Percentiles rank a stretch among this genome's conserved stretches.
Evolutionary conservation across 164 flowering plant genomes (phyloP).

Genomic region (Buxus sempervirens): DNA sequence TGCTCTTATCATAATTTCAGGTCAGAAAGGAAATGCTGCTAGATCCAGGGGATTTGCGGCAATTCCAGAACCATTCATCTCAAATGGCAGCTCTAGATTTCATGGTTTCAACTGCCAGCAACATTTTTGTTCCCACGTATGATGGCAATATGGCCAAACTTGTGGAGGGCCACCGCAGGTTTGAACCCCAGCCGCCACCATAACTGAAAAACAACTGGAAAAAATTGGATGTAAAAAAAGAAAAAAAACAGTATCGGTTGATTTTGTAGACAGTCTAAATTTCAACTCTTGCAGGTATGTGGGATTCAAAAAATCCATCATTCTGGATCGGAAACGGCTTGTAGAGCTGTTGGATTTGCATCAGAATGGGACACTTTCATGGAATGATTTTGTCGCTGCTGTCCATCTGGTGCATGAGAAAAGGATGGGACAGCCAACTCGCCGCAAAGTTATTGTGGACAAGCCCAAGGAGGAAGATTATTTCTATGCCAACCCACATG

Average conservation of each 20-base stretch:
- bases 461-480: conserved; percentile 98
- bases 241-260: neutral
- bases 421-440: conserved; percentile 63
- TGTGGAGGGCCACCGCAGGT: conserved; percentile 99
- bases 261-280: neutral
- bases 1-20: conserved; percentile 31
- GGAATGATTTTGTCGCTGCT: conserved; percentile 62
- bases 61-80: conserved; percentile 61
- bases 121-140: conserved; percentile 82
- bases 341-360: conserved; percentile 74
- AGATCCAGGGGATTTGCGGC: conserved; percentile 34
- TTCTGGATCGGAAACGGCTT: conserved; percentile 60
- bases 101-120: conserved; percentile 82
- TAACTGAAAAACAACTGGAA: too few relatives aligned
- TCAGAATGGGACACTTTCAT: conserved; percentile 66
- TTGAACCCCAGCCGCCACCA: neutral
- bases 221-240: too few relatives aligned
- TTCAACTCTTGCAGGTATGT: conserved; percentile 56
- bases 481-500: conserved; percentile 94
- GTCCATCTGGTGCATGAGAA: conserved; percentile 51
- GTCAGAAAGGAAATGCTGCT: conserved; percentile 85
- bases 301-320: conserved; percentile 68
- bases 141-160: conserved; percentile 99
- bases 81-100: conserved; percentile 69
- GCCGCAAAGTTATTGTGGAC: conserved; percentile 53